These are phyloP conservation scores for Phytomonas francai DNA, from an alignment of 208 protist species.

Conservation along the genomic window DNA sequence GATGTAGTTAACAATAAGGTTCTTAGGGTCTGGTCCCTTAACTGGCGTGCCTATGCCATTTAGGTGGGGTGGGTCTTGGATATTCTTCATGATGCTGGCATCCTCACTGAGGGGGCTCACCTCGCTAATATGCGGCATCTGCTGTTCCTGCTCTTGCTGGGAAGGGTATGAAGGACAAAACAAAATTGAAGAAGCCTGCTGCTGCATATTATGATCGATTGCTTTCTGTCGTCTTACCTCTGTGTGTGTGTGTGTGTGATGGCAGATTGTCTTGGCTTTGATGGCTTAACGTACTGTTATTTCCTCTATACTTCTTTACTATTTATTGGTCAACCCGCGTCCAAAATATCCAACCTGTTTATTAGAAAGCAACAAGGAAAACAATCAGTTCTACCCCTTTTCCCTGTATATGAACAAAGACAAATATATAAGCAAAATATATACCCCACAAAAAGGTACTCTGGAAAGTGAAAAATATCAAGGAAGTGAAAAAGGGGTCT, in stretches of 20 bases:
- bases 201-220: not conserved
- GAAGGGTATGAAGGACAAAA: not conserved
- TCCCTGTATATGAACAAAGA: constrained; percentile 4
- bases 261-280: not conserved
- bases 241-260: not conserved
- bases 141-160: not conserved
- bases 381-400: constrained; percentile 5
- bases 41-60: not conserved
- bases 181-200: constrained; percentile 6
- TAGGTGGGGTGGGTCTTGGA: not conserved
- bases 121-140: not conserved
- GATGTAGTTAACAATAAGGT: constrained; percentile 86
- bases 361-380: constrained; percentile 10
- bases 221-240: not conserved
- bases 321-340: not conserved
- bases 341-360: not conserved
- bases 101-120: not conserved
- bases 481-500: constrained; percentile 3
- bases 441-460: not conserved
- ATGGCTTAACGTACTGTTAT: not conserved
- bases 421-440: constrained; percentile 5
- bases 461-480: not conserved
- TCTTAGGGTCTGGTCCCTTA: constrained; percentile 22
- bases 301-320: not conserved
- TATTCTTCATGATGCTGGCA: not conserved